A percentile compares a stretch with the other conserved stretches of the same genome.
phyloP scores from a whole-genome alignment of 2,329 filamentous ascomycete genomes.

The Plenodomus tracheiphilus region DNA sequence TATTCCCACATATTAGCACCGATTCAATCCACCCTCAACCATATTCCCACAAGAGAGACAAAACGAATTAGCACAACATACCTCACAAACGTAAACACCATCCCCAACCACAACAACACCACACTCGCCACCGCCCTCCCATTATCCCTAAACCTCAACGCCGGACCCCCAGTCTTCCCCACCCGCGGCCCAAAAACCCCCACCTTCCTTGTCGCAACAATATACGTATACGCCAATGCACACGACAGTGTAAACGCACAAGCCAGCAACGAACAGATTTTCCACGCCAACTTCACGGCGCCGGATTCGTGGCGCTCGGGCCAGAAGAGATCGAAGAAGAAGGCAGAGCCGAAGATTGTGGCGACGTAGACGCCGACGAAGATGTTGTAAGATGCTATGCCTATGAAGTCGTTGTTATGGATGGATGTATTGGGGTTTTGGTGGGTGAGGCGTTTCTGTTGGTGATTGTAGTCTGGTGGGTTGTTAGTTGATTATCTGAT shows the following conservation, averaged over 20 bases:
- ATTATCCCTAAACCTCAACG: conserved; percentile 54
- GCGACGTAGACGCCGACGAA: conserved; percentile 62
- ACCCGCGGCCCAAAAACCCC: conserved; percentile 49
- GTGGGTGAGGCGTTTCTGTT: conserved; percentile 54
- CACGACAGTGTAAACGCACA: conserved; percentile 52
- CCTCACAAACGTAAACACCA: conserved; percentile 54
- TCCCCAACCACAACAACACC: conserved; percentile 59
- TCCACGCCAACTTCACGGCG: conserved; percentile 59
- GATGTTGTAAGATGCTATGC: conserved; percentile 61
- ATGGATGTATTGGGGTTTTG: conserved; percentile 48
- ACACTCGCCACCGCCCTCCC: conserved; percentile 55
- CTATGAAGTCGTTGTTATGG: conserved; percentile 60
- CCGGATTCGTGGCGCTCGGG: conserved; percentile 56
- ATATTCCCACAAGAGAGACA: too few relatives aligned
- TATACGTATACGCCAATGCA: conserved; percentile 56
- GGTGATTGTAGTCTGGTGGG: conserved; percentile 60
- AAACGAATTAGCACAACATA: conserved; percentile 24
- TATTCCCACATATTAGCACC: too few relatives aligned
- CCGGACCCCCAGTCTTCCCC: conserved; percentile 42
- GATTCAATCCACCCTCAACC: too few relatives aligned
- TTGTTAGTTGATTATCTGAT: too few relatives aligned
- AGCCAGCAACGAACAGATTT: conserved; percentile 54
- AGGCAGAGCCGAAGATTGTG: conserved; percentile 61
- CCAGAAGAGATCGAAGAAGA: conserved; percentile 67
- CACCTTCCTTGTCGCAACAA: conserved; percentile 53